Conservation (phyloP, 331 rosid genomes). For the Stylosanthes scabra region DNA sequence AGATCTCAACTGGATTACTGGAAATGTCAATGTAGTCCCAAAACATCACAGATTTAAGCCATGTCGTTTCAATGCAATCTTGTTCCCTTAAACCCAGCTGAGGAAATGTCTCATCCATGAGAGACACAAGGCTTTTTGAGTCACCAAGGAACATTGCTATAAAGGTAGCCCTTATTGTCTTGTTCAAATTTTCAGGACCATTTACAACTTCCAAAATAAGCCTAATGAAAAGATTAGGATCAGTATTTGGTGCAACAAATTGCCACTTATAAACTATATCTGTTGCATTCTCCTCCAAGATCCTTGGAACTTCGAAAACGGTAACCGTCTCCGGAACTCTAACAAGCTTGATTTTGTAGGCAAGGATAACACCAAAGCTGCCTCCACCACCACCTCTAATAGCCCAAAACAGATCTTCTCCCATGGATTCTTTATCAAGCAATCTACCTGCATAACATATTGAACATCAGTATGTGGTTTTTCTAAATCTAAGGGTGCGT, state of each 20-base stretch:
- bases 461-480: too few relatives aligned
- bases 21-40: slow-evolving; percentile 43
- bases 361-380: slow-evolving; percentile 47
- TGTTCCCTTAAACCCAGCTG: slow-evolving; percentile 42
- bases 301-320: slow-evolving; percentile 42
- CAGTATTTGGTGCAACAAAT: slow-evolving; percentile 43
- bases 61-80: slow-evolving; percentile 44
- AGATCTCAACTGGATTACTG: slow-evolving; percentile 37
- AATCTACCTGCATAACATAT: neutral
- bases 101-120: slow-evolving; percentile 44
- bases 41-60: slow-evolving; percentile 45
- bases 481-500: too few relatives aligned
- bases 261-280: slow-evolving; percentile 46
- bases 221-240: slow-evolving; percentile 48
- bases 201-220: slow-evolving; percentile 46
- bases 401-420: slow-evolving; percentile 60
- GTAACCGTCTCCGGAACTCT: slow-evolving; percentile 50
- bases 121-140: slow-evolving; percentile 40
- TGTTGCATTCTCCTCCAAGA: slow-evolving; percentile 43
- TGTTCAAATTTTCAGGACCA: neutral
- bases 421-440: slow-evolving; percentile 46
- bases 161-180: slow-evolving; percentile 44
- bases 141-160: slow-evolving; percentile 47
- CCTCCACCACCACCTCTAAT: slow-evolving; percentile 52
- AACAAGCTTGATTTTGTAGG: slow-evolving; percentile 49